Evolutionary conservation across 345 rosid genomes (phyloP).

Genomic region (Melaleuca quinquenervia): DNA sequence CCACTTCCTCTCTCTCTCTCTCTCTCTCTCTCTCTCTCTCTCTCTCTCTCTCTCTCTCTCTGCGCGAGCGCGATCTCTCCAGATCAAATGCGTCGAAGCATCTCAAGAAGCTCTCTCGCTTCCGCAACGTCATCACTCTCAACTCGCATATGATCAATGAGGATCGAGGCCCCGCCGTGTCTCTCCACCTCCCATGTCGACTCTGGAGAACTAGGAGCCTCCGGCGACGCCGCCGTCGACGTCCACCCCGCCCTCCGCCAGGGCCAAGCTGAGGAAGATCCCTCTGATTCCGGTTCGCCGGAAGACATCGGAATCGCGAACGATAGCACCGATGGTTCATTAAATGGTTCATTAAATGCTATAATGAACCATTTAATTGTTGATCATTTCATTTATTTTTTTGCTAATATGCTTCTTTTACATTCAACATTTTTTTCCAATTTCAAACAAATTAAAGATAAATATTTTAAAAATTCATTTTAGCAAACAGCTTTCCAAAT

Average conservation of each 20-base stretch:
- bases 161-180: not conserved
- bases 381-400: too few relatives aligned
- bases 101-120: not conserved
- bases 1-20: not conserved
- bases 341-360: too few relatives aligned
- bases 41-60: too few relatives aligned
- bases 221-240: not conserved
- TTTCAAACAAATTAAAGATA: too few relatives aligned
- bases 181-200: not conserved
- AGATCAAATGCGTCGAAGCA: not conserved
- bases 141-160: not conserved
- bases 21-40: too few relatives aligned
- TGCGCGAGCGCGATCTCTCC: not conserved
- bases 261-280: constrained; percentile 53
- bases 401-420: too few relatives aligned
- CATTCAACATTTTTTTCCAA: too few relatives aligned
- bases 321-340: constrained; percentile 1
- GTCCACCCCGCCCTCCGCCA: constrained; percentile 10
- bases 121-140: not conserved
- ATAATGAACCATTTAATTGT: too few relatives aligned
- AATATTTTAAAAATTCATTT: too few relatives aligned
- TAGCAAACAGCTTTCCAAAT: too few relatives aligned
- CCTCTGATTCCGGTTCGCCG: constrained; percentile 43
- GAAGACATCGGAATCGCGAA: not conserved
- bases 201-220: not conserved